Conservation (phyloP, 2,329 filamentous ascomycete genomes). For the Xylariaceae sp. region DNA sequence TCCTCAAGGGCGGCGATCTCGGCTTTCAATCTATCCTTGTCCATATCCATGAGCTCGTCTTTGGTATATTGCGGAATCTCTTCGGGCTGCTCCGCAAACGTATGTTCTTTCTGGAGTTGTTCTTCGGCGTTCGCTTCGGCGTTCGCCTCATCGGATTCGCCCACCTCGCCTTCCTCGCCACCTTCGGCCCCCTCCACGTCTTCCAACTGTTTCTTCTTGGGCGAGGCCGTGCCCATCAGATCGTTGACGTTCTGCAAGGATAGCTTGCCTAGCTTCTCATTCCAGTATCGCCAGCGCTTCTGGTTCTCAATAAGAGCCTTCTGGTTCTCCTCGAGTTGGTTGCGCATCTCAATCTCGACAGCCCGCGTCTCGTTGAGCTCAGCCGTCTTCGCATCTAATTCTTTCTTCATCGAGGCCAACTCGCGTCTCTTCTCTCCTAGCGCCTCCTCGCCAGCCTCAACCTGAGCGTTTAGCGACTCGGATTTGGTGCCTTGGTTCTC, state of each 20-base stretch:
- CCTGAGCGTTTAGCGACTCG: constrained; percentile 63
- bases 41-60: constrained; percentile 63
- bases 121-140: constrained; percentile 26
- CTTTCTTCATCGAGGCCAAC: constrained; percentile 70
- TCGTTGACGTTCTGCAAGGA: constrained; percentile 74
- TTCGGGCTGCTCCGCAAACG: constrained; percentile 36
- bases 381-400: constrained; percentile 77
- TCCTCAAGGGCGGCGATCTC: constrained; percentile 59
- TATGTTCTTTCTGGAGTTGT: constrained; percentile 20
- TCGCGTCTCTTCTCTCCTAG: constrained; percentile 75
- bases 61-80: constrained; percentile 73
- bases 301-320: constrained; percentile 84
- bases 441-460: constrained; percentile 75
- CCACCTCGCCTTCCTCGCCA: constrained; percentile 16
- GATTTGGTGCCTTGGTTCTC: constrained; percentile 70
- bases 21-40: constrained; percentile 53
- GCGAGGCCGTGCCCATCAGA: constrained; percentile 40
- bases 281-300: constrained; percentile 77
- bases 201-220: constrained; percentile 22
- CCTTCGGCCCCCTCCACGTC: constrained; percentile 15
- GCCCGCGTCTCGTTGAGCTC: constrained; percentile 87
- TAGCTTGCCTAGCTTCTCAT: constrained; percentile 83
- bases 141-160: constrained; percentile 4
- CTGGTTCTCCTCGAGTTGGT: constrained; percentile 93
- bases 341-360: constrained; percentile 94